Base-by-base conservation (phyloP, 2,329 filamentous ascomycete genomes). In the Tolypocladium tundrense region DNA sequence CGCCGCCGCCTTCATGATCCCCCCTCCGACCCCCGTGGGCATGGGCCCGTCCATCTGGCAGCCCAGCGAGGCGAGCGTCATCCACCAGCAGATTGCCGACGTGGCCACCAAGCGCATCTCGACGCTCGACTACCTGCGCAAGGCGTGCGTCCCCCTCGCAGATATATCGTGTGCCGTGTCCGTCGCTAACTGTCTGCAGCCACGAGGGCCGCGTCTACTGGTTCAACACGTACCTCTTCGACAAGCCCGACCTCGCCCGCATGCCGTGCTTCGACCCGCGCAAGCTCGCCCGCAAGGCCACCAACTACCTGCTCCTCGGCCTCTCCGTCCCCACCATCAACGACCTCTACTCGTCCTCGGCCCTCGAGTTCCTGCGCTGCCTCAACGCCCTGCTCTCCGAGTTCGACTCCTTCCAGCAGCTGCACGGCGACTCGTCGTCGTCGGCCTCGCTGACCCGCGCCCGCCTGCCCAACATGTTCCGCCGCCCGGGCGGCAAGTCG, bases 201-300 rank as follows among this genome's bases (percentile, higher is more conserved):
- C 92, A 99, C 69, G 91, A 97, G 74, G 92, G 93, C 60, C 87
- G 91, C 59, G 86, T 96, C 48, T 97, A 96, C 77, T 97, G 94
- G 92, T 97, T 97, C 79, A 97, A 97, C 75, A 97, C 94, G 0
- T 84, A 96, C 60, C 88, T 96, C 68, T 96, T 96, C 73, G 90
- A 91, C 63, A 88, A 90, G 67, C 73, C 83, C 37, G 91, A 96
- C 71, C 80, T 97, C 40, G 77, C 82, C 55, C 86, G 87, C 68
- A 87, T 97, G 77, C 87, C 93, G 52, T 96, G 91, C 69, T 93
- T 95, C 69, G 89, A 95, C 59, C 77, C 85, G 4, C 86, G 88
- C 62, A 94, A 93, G 69, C 84, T 97, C 54, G 87, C 90, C 61
- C 88, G 92, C 59, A 90, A 94, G 65, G 93, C 94, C 41, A 95